phyloP scores from a whole-genome alignment of 225 moss, liverwort and hornwort genomes.

The Takakia lepidozioides region DNA sequence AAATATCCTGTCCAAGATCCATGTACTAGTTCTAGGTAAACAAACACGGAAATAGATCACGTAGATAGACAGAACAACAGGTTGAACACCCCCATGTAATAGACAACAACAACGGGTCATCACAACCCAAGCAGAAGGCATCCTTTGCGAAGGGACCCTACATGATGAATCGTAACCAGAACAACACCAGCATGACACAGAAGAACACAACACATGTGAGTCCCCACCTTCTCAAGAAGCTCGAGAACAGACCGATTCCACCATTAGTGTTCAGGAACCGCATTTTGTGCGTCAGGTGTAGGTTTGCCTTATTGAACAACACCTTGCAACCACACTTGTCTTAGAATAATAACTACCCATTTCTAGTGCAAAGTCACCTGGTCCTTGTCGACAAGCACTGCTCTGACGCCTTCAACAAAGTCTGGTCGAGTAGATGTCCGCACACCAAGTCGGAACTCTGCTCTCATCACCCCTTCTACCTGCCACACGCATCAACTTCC shows the following conservation, averaged over 20 bases:
- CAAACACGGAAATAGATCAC: background rate
- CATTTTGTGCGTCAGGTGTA: too few species aligned
- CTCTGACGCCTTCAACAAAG: slow-evolving; percentile 83
- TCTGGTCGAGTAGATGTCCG: slow-evolving; percentile 60
- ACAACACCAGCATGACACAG: too few species aligned
- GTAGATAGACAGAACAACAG: too few species aligned
- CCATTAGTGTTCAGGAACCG: too few species aligned
- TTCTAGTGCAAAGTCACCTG: slow-evolving; percentile 34
- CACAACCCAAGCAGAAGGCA: too few species aligned
- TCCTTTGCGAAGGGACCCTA: background rate
- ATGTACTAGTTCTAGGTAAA: background rate
- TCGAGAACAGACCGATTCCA: too few species aligned
- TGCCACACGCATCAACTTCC: too few species aligned
- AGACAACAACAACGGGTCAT: too few species aligned
- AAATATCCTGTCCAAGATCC: background rate
- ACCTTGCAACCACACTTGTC: background rate
- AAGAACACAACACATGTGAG: too few species aligned
- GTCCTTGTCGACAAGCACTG: slow-evolving; percentile 88
- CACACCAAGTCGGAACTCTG: slow-evolving; percentile 70
- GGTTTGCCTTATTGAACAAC: background rate
- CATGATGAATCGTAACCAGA: too few species aligned
- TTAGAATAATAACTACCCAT: background rate
- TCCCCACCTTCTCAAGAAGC: too few species aligned
- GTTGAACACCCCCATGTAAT: too few species aligned
- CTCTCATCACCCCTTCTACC: slow-evolving; percentile 92